Conservation (phyloP, 202 grass and related monocot genomes). For the Musa balbisiana region DNA sequence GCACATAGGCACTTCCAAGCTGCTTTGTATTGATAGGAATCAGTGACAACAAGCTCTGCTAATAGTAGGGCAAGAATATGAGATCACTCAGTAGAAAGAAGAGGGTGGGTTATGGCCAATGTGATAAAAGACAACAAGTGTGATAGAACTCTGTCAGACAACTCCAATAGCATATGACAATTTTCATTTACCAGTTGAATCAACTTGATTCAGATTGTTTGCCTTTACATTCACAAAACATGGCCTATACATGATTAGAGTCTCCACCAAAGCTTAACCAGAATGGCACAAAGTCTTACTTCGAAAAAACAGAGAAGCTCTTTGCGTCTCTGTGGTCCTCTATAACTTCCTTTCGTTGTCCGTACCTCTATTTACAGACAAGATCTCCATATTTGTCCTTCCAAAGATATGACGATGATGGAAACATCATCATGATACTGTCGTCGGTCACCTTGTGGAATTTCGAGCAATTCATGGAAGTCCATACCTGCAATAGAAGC, state of each 20-base stretch:
- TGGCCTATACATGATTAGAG: not conserved
- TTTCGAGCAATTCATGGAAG: conserved; percentile 76
- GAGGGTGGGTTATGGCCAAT: not conserved
- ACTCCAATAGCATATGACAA: not conserved
- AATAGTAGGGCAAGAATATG: not conserved
- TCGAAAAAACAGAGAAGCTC: conserved; percentile 2
- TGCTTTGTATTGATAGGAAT: too few relatives aligned
- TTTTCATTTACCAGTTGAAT: not conserved
- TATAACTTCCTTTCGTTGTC: not conserved
- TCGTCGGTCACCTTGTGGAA: conserved; percentile 89
- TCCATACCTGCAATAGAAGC: conserved; percentile 59
- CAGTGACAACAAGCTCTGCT: too few relatives aligned
- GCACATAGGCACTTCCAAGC: too few relatives aligned
- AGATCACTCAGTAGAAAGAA: not conserved
- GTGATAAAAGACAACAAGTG: not conserved
- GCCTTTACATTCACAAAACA: not conserved
- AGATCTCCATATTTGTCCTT: conserved; percentile 95
- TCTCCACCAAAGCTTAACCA: not conserved
- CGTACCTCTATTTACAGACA: conserved; percentile 26
- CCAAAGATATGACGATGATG: conserved; percentile 83
- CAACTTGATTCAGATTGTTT: not conserved
- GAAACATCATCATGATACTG: conserved; percentile 98
- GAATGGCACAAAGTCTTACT: not conserved
- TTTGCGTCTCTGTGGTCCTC: not conserved
- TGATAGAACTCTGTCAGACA: not conserved